phyloP scores from a whole-genome alignment of 176 grass and related monocot genomes.

The Carex pumila region DNA sequence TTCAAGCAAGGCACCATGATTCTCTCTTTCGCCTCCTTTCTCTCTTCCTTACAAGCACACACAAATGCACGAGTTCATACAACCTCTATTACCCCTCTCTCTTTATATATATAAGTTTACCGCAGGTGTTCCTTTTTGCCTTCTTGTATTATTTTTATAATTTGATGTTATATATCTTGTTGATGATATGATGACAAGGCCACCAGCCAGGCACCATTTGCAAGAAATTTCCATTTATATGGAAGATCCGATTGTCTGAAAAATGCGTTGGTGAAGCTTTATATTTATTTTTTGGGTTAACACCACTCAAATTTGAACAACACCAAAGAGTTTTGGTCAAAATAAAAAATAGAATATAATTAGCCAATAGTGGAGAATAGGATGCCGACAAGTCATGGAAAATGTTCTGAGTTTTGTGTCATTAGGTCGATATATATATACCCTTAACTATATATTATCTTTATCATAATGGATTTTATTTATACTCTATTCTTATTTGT shows the following conservation, averaged over 20 bases:
- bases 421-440: too few species aligned
- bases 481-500: too few species aligned
- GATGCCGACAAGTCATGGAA: not conserved
- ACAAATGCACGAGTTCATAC: not conserved
- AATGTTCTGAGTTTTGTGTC: not conserved
- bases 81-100: not conserved
- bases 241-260: not conserved
- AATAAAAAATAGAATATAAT: not conserved
- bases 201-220: not conserved
- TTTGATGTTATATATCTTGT: not conserved
- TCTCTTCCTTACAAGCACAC: not conserved
- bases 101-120: conserved; percentile 13
- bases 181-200: not conserved
- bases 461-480: too few species aligned
- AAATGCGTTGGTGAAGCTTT: not conserved
- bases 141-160: not conserved
- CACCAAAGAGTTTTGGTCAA: not conserved
- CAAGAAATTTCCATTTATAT: conserved; percentile 7
- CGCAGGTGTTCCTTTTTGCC: not conserved
- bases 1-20: too few species aligned
- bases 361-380: not conserved
- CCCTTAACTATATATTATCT: too few species aligned
- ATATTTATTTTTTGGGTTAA: not conserved
- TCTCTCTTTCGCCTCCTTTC: too few species aligned
- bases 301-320: conserved; percentile 14